Conservation (phyloP, 139 green algal species). For the Chlamydomonas sp. region DNA sequence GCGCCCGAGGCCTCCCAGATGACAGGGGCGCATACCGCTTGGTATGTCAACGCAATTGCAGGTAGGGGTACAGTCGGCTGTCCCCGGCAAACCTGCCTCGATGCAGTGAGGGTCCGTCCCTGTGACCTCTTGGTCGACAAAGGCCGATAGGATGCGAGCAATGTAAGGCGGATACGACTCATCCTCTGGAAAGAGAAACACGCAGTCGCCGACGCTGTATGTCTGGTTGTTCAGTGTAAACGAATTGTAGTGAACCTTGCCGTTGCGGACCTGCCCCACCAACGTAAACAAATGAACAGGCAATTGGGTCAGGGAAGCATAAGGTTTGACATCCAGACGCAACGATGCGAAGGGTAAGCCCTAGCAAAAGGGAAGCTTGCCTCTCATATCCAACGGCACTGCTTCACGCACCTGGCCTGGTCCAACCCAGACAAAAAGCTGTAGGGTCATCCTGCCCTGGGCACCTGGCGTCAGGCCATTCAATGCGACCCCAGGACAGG, state of each 20-base stretch:
- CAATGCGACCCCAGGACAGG: too few species aligned
- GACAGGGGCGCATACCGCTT: not conserved
- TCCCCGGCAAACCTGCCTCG: constrained; percentile 47
- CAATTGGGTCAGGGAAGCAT: too few species aligned
- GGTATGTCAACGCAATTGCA: not conserved
- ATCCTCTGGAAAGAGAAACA: constrained; percentile 65
- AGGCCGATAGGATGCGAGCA: constrained; percentile 53
- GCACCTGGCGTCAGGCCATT: too few species aligned
- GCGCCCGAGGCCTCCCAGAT: not conserved
- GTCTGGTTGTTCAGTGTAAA: constrained; percentile 19
- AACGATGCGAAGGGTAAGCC: too few species aligned
- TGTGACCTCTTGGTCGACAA: constrained; percentile 42
- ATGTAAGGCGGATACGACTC: constrained; percentile 62
- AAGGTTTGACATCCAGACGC: too few species aligned
- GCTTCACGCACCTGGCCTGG: constrained; percentile 12
- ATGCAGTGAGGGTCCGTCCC: constrained; percentile 61
- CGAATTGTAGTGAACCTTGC: not conserved
- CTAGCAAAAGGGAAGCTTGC: too few species aligned
- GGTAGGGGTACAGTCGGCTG: not conserved
- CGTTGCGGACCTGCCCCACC: constrained; percentile 1
- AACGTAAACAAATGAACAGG: not conserved
- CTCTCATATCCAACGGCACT: too few species aligned
- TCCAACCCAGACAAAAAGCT: constrained; percentile 26
- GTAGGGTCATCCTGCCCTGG: not conserved
- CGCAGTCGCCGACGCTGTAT: constrained; percentile 48